Base-by-base conservation (phyloP, 257 asterid species). In the Striga asiatica region DNA sequence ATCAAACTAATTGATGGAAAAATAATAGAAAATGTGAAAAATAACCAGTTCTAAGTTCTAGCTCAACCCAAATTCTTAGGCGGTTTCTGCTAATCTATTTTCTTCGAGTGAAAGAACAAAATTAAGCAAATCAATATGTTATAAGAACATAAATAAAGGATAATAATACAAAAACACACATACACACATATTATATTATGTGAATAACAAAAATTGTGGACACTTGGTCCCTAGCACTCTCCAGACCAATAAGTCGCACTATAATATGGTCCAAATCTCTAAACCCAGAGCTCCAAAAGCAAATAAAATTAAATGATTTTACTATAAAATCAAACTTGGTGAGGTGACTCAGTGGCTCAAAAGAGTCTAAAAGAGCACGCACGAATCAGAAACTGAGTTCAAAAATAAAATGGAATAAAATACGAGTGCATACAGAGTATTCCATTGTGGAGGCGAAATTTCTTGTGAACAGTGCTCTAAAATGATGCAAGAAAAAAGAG, bases 161-260 rank as follows among this genome's bases (percentile, higher is more conserved):
- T n/a, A n/a, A n/a, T n/a, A n/a, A 11, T 9, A 38, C 27, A 64
- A 41, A 2, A 17, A 39, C 31, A 24, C 13, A 50, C 21, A 50
- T 10, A 37, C 4, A 32, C 35, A 23, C 42, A 41, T 34, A 23
- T 11, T 11, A 58, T 42, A 63, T 54, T 28, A 54, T 64, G 65
- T 69, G 61, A 57, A 31, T 18, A 53, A 74, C 77, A 49, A 71
- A 56, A 64, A 18, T 45, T 29, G 48, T 72, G 77, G 72, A 51
- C 64, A 39, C 37, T 64, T 71, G 77, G 71, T 59, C 61, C 77
- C 69, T 37, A 5, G 14, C 8, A 62, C 31, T 45, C 39, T 38
- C 48, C 60, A 66, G 66, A 66, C 71, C n/a, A n/a, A n/a, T n/a
- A n/a, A n/a, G 76, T 60, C 72, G 65, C 70, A 60, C 32, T n/a